These are phyloP conservation scores for Phytopythium boreale DNA, from an alignment of 352 stramenopile species.

Conservation along the genomic window DNA sequence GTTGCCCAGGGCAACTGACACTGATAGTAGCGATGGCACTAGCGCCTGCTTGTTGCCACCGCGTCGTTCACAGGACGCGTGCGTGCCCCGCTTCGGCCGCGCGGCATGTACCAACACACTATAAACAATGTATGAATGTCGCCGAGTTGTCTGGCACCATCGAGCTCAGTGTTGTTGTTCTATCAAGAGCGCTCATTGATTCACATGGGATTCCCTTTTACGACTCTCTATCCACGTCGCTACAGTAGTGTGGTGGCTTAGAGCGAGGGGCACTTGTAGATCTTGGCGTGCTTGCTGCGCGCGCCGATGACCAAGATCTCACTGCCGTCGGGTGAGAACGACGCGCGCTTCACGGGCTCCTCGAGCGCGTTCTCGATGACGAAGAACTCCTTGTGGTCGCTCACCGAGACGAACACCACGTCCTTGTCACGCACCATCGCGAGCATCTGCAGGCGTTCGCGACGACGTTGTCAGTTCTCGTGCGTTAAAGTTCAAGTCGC, in stretches of 20 bases:
- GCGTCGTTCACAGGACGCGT: neutral
- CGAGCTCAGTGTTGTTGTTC: neutral
- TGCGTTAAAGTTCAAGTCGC: neutral
- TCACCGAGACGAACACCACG: slow-evolving; percentile 57
- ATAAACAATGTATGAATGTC: neutral
- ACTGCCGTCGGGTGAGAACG: slow-evolving; percentile 52
- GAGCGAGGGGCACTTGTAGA: slow-evolving; percentile 52
- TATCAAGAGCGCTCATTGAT: slow-evolving; percentile 1
- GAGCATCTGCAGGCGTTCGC: slow-evolving; percentile 51
- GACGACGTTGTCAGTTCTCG: neutral
- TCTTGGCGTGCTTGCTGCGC: slow-evolving; percentile 60
- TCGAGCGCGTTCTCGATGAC: slow-evolving; percentile 59
- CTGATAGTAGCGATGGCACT: neutral
- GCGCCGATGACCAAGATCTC: slow-evolving; percentile 72
- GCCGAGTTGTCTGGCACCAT: neutral
- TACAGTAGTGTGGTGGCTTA: slow-evolving; percentile 7
- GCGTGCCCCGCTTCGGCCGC: neutral
- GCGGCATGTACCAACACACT: neutral
- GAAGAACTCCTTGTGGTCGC: slow-evolving; percentile 43
- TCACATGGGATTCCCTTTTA: slow-evolving; percentile 4
- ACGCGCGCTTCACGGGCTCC: slow-evolving; percentile 56
- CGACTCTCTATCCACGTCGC: slow-evolving; percentile 5
- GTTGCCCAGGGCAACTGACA: neutral
- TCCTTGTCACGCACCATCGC: slow-evolving; percentile 47
- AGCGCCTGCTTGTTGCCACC: neutral